A percentile compares a stretch with the other conserved stretches of the same genome.
phyloP scores from a whole-genome alignment of 306 rosid genomes.

The Citrullus mucosospermus region DNA sequence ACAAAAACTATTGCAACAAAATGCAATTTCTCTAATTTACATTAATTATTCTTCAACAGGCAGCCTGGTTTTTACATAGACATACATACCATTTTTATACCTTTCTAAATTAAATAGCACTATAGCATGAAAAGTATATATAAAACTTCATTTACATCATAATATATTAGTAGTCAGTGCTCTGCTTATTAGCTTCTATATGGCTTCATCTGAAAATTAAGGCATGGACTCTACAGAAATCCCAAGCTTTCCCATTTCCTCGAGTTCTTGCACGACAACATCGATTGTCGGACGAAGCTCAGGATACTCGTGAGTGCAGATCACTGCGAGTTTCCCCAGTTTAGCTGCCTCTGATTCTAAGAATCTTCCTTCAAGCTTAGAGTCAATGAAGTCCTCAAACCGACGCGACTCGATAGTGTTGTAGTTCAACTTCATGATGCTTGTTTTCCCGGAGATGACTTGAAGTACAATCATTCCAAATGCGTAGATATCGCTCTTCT shows the following conservation, averaged over 20 bases:
- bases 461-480: slow-evolving; percentile 74
- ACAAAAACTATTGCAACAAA: background rate
- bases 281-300: slow-evolving; percentile 53
- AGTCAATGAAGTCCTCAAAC: slow-evolving; percentile 43
- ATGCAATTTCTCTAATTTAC: background rate
- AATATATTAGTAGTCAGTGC: slow-evolving; percentile 10
- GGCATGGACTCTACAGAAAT: slow-evolving; percentile 6
- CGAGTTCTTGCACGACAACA: slow-evolving; percentile 31
- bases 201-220: slow-evolving; percentile 2
- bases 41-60: background rate
- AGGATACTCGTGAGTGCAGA: slow-evolving; percentile 62
- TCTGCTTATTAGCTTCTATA: slow-evolving; percentile 4
- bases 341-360: slow-evolving; percentile 48
- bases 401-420: slow-evolving; percentile 1
- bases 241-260: background rate
- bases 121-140: background rate
- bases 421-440: slow-evolving; percentile 24
- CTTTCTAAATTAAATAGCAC: background rate
- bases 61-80: background rate
- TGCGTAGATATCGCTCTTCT: slow-evolving; percentile 64
- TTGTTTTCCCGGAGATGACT: slow-evolving; percentile 54
- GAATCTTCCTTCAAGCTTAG: slow-evolving; percentile 52
- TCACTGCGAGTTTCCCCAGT: slow-evolving; percentile 44
- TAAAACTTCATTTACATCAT: slow-evolving; percentile 7
- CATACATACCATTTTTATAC: background rate